phyloP scores from a whole-genome alignment of 2,329 filamentous ascomycete species.

The Xylariaceae sp. region DNA sequence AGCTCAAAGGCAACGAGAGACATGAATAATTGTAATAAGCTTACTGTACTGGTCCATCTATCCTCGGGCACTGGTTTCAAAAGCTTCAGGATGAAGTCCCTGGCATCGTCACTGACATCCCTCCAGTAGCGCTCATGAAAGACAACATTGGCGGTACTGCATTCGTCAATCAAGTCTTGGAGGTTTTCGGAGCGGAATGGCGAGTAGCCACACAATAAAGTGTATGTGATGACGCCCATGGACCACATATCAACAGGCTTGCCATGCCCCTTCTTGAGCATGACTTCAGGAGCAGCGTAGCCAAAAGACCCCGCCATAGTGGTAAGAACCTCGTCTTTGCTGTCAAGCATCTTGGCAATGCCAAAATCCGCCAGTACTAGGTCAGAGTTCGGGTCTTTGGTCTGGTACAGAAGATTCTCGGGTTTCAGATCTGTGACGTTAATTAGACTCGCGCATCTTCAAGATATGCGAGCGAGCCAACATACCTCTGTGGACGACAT shows the following conservation, averaged over 20 bases:
- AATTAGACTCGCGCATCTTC: conserved; percentile 8
- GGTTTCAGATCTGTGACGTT: conserved; percentile 78
- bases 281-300: conserved; percentile 95
- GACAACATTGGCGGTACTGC: conserved; percentile 74
- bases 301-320: conserved; percentile 99
- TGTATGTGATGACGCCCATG: conserved; percentile 97
- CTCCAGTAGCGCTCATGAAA: conserved; percentile 99
- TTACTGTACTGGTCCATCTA: conserved; percentile 72
- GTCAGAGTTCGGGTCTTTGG: conserved; percentile 69
- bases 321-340: conserved; percentile 83
- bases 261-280: conserved; percentile 95
- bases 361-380: conserved; percentile 96
- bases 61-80: conserved; percentile 74
- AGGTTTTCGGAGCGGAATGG: conserved; percentile 95
- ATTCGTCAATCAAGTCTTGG: conserved; percentile 90
- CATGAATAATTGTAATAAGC: conserved; percentile 24
- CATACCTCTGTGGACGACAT: conserved; percentile 90
- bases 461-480: conserved; percentile 12
- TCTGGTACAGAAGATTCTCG: conserved; percentile 94
- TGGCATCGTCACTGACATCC: conserved; percentile 91
- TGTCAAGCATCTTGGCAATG: conserved; percentile 96
- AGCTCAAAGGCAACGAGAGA: not conserved
- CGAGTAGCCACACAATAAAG: conserved; percentile 94
- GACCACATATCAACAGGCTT: conserved; percentile 99
- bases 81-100: conserved; percentile 83